Evolutionary conservation across 2,329 filamentous ascomycete species (phyloP), one percentile per base, ranked within the genome.

Genomic region (Chaetomium olivaceum): DNA sequence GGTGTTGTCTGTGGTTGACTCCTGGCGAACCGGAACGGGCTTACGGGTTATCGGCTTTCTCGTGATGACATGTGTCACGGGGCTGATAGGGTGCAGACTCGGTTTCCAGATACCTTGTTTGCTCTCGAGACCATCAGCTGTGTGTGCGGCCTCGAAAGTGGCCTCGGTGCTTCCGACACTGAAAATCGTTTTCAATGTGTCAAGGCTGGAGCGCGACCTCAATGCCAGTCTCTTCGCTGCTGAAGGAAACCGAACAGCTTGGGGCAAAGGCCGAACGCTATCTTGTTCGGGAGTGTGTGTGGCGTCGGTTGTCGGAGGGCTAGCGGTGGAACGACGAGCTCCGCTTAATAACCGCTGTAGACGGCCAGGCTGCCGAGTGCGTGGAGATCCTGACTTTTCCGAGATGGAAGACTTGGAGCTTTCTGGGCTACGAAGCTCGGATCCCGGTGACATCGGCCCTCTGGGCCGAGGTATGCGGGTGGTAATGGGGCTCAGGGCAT

Each of bases 101-200:
- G 74, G 73, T 60, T 71, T 73, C 58, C 72, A 71, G 12, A 62
- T 58, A 14, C 59, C 36, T 9, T 71, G 70, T 43, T 69, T 70
- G 25, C 63, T 33, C 16, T 68, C 61, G 4, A 36, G 55, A 9
- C 68, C 65, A 6, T 61, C 25, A 2, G 57, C 63, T 19, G 65
- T 61, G 25, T 67, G 68, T 7, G 67, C 58, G 6, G 70, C 64
- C 16, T 76, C 74, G 29, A 73, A 71, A 48, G 67, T 73, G 19
- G 71, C 67, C 55, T 82, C 80, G 21, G 79, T 73, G 58, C 81
- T 84, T 6, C 79, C 81, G 9, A 83, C 81, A 65, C 82, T 84
- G 60, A 84, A 71, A 21, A 84, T 83, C 1, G 82, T 84, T 60
- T 80, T 80, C 29, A 84, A 71, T 0, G 80, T 82, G 29, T 83